Base-by-base conservation (phyloP, 2,329 filamentous ascomycete genomes). In the Mycocentrospora acerina region DNA sequence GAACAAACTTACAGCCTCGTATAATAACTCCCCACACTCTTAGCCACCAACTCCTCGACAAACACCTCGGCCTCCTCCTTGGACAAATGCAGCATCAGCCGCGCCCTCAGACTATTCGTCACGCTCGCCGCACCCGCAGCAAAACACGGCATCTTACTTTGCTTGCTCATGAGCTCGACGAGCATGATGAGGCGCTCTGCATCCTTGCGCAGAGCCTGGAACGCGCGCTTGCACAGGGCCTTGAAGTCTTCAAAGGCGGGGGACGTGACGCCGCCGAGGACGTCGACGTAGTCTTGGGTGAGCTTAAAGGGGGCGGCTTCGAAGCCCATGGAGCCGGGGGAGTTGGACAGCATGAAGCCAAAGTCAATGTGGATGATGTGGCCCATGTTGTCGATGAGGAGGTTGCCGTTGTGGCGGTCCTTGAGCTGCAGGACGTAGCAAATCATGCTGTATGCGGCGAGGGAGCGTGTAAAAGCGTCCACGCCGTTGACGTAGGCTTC, bases 281-380 rank as follows among this genome's bases (percentile, higher is more conserved):
- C 85, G 53, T 93, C 88, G 26, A 93, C 83, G 60, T 93, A 93
- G 60, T 93, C 88, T 49, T 90, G 81, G 2, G 88, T 90, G 17
- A 93, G 74, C 71, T 93, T 93, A 69, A 93, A 93, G 1, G 88
- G 88, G 4, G 88, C 88, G 11, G 88, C 88, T 69, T 93, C 88
- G 56, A 93, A 93, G 2, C 86, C 87, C 60, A 93, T 87, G 7
- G 83, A 86, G 0, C 88, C 88, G 0, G 88, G 88, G 1, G 86
- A 90, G 66, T 93, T 93, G 31, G 86, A 90, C 24, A 93, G 74
- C 86, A 93, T 91, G 64, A 93, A 93, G 38, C 88, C 88, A 66
- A 93, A 93, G 67, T 93, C 88, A 45, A 93, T 93, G 62, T 93
- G 88, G 44, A 93, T 83, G 40, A 91, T 90, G 61, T 93, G 88